Evolutionary conservation across 1,139 yeast genomes (phyloP).

Genomic region (Kurtzmaniella quercitrusa): DNA sequence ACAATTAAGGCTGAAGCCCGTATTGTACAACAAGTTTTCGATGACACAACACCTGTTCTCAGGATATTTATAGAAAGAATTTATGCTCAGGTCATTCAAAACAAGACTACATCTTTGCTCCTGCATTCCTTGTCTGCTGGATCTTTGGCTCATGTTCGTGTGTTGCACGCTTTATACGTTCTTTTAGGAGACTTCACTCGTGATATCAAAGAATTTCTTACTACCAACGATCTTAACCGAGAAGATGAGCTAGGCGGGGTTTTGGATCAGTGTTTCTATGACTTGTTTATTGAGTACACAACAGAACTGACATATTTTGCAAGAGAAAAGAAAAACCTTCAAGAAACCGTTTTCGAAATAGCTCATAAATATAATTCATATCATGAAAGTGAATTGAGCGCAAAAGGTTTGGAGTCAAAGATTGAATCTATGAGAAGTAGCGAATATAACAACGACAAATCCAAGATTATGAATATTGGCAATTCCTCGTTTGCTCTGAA

Average conservation of each 20-base stretch:
- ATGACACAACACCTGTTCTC: constrained; percentile 61
- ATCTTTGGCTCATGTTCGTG: constrained; percentile 72
- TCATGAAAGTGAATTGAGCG: constrained; percentile 49
- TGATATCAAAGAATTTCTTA: constrained; percentile 58
- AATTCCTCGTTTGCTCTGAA: neutral
- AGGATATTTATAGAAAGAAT: constrained; percentile 70
- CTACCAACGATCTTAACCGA: constrained; percentile 42
- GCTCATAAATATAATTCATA: constrained; percentile 49
- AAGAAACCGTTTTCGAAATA: constrained; percentile 51
- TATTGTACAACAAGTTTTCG: constrained; percentile 70
- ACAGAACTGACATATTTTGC: constrained; percentile 68
- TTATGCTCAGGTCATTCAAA: constrained; percentile 72
- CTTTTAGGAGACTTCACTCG: constrained; percentile 61
- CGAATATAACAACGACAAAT: constrained; percentile 15
- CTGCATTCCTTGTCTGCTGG: constrained; percentile 63
- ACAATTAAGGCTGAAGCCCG: constrained; percentile 67
- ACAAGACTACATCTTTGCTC: constrained; percentile 60
- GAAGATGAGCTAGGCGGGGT: constrained; percentile 47
- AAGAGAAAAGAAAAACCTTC: constrained; percentile 68
- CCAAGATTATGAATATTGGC: neutral
- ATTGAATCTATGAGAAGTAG: constrained; percentile 34
- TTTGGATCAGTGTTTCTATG: constrained; percentile 69
- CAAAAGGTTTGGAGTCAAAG: constrained; percentile 43
- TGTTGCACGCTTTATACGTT: constrained; percentile 63
- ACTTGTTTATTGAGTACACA: constrained; percentile 68